Conservation (phyloP, 306 rosid genomes). For the Delonix regia region DNA sequence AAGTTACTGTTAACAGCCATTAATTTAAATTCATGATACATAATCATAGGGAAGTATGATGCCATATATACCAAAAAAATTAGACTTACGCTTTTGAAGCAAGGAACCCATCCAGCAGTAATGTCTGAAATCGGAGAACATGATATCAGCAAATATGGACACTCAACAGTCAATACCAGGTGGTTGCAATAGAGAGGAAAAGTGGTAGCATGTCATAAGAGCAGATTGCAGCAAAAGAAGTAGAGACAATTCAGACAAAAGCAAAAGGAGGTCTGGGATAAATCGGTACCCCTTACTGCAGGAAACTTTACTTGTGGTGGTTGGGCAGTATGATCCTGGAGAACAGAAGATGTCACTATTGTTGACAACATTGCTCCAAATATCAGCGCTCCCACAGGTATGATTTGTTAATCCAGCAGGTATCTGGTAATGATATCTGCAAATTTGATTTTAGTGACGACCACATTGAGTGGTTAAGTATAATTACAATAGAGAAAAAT, state of each 20-base stretch:
- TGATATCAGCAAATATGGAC: conserved; percentile 36
- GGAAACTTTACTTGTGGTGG: conserved; percentile 51
- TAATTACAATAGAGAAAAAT: not conserved
- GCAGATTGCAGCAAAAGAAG: conserved; percentile 32
- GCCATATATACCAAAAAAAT: conserved; percentile 5
- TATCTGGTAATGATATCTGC: conserved; percentile 76
- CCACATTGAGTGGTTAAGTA: not conserved
- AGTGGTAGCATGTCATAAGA: not conserved
- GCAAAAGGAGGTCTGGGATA: conserved; percentile 38
- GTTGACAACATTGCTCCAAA: conserved; percentile 61
- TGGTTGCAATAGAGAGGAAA: conserved; percentile 21
- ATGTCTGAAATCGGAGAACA: conserved; percentile 59
- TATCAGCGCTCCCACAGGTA: conserved; percentile 82
- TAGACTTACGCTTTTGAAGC: conserved; percentile 60
- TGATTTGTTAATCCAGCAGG: conserved; percentile 71
- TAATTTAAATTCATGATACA: not conserved
- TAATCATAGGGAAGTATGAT: not conserved
- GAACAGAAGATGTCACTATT: conserved; percentile 79
- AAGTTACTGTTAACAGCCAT: not conserved
- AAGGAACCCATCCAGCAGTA: conserved; percentile 88
- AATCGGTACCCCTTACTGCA: conserved; percentile 82
- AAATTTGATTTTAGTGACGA: conserved; percentile 22
- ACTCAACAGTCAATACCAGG: conserved; percentile 29
- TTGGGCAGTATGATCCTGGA: conserved; percentile 82
- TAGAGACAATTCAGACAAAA: conserved; percentile 28